A percentile compares a stretch with the other conserved stretches of the same genome.
These are phyloP conservation scores for Mortierella sp. DNA, from an alignment of 371 early-diverging fungal genomes.

Conservation along the genomic window DNA sequence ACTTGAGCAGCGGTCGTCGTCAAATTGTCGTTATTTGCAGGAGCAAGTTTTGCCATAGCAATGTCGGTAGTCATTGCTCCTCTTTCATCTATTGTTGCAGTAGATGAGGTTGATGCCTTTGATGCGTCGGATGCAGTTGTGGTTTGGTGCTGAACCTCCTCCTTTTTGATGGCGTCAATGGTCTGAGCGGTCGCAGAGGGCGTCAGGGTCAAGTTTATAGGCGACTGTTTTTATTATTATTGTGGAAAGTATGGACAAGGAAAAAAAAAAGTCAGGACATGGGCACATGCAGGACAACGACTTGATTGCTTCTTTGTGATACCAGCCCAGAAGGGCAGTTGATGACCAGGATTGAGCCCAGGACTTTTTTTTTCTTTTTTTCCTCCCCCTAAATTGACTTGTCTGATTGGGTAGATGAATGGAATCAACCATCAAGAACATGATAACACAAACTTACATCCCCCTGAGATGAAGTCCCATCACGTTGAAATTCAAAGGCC, in stretches of 20 bases:
- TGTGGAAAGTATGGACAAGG: not conserved
- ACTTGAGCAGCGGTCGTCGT: not conserved
- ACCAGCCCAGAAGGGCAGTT: not conserved
- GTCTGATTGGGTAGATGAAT: not conserved
- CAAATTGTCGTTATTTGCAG: not conserved
- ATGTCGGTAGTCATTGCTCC: conserved; percentile 19
- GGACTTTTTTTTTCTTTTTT: not conserved
- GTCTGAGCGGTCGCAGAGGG: conserved; percentile 18
- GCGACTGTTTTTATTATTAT: not conserved
- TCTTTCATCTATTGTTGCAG: conserved; percentile 1
- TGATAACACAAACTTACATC: conserved; percentile 17
- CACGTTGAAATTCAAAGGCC: conserved; percentile 22
- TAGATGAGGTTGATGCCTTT: conserved; percentile 16
- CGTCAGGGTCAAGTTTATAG: conserved; percentile 17
- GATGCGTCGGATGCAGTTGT: conserved; percentile 17
- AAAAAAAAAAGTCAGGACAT: conserved; percentile 5
- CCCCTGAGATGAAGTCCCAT: conserved; percentile 22
- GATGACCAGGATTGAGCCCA: conserved; percentile 7
- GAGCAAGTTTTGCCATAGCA: conserved; percentile 12
- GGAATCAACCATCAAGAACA: no score
- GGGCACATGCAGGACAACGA: not conserved
- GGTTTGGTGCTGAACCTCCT: conserved; percentile 16
- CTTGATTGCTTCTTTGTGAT: conserved; percentile 10
- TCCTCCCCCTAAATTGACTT: not conserved
- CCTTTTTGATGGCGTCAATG: conserved; percentile 14